Base-by-base conservation (phyloP, 768 basidiomycete genomes). In the Termitomyces eurrhizus region DNA sequence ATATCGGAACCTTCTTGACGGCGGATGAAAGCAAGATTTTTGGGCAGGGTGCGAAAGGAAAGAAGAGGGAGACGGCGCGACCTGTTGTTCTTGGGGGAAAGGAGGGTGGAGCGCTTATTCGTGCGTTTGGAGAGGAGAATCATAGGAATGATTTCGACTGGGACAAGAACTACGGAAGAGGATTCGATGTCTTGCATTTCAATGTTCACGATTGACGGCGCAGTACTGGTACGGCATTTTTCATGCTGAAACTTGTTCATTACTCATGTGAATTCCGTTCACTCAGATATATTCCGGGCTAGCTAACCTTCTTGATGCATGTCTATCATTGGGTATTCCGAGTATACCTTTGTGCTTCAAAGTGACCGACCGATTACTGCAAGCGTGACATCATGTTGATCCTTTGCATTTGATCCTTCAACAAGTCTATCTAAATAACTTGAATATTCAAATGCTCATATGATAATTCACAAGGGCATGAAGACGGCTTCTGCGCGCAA, bases 111-210 rank as follows among this genome's bases (percentile, higher is more conserved):
- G 72, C 66, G 59, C 69, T 92, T 64, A 72, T 91, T 14, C 68
- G 70, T 29, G 88, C 84, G 18, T 92, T 92, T 75, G 90, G 90
- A 35, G 76, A 79, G 59, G 90, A 92, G 76, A 92, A 92, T 62
- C 84, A 87, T 46, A 73, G 78, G 62, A 85, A 79, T 60, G 78
- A 83, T 54, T 92, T 92, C 67, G 80, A 90, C 66, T 91, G 90
- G 90, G 80, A 87, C 4, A 72, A 57, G 29, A 73, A 64, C 16
- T 92, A 92, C 67, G 89, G 89, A 11, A 66, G 72, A 46, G 90
- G 90, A 2, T 91, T 77, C 59, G 87, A 92, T 68, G 86, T 92
- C 4, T 66, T 90, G 60, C 83, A 91, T 77, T 79, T 85, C 44
- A 35, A 56, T 56, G 41, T 56, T 18, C 54, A 56, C 54, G 54